A percentile compares a stretch with the other conserved stretches of the same genome.
Conservation (phyloP, 2,329 filamentous ascomycete species). For the Trichoderma hamatum region DNA sequence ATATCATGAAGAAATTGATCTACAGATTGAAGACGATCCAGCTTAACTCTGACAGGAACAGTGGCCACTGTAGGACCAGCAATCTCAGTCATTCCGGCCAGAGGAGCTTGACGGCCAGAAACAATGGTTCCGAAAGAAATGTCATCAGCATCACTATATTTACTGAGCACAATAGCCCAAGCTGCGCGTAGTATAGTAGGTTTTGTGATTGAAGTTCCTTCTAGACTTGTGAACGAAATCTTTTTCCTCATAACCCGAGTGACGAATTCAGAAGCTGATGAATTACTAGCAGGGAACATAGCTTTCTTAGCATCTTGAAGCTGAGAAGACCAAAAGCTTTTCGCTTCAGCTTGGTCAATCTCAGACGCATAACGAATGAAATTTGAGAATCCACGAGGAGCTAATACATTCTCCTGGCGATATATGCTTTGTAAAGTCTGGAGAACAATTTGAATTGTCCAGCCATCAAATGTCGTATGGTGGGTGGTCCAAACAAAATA, state of each 20-base stretch:
- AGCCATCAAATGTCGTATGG: conserved; percentile 13
- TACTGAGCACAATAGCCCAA: conserved; percentile 14
- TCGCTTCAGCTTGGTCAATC: conserved; percentile 1
- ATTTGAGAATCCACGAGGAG: background rate
- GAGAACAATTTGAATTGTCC: background rate
- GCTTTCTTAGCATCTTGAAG: conserved; percentile 24
- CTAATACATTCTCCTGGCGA: background rate
- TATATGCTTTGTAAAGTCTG: background rate
- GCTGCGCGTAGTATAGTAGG: conserved; percentile 15
- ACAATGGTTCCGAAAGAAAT: conserved; percentile 22
- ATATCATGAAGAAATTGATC: background rate
- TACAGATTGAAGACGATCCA: background rate
- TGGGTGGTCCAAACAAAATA: conserved; percentile 17
- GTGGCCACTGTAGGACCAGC: conserved; percentile 19
- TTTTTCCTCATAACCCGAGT: conserved; percentile 23
- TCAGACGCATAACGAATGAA: conserved; percentile 18
- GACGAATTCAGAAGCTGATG: background rate
- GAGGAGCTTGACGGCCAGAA: conserved; percentile 21
- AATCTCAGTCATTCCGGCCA: conserved; percentile 8
- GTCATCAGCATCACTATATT: conserved; percentile 8
- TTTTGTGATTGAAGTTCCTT: conserved; percentile 1
- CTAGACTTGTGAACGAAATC: conserved; percentile 25
- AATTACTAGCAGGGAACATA: background rate
- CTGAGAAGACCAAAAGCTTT: conserved; percentile 27
- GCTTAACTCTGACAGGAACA: conserved; percentile 14